Evolutionary conservation across 805 yeast species (phyloP), one percentile per base, ranked within the genome.

Genomic region (Myxozyma vanderwaltii): DNA sequence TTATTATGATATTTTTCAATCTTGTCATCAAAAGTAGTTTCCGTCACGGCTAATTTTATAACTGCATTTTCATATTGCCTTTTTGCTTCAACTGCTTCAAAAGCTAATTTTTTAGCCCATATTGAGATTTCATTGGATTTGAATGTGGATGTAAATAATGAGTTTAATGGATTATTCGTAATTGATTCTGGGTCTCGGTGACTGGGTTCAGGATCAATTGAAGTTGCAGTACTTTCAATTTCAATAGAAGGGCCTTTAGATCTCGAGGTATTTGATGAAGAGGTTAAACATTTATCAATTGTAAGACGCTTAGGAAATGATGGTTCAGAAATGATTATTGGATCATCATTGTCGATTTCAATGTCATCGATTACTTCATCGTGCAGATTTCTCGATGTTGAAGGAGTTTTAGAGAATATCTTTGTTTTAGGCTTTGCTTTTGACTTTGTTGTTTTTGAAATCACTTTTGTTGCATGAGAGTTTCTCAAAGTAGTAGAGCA

Each of bases 101-200:
- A 45, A 4, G 58, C 54, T 23, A 60, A 55, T 26, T 49, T 51
- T 40, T 56, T 51, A 13, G 61, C 58, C 60, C 58, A 51, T 2
- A 48, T 27, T 6, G 45, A 36, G 17, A 40, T 15, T n/a, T 49
- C 58, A 21, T 47, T 48, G 36, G 51, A 24, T 26, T 15, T 45
- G 23, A 19, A 33, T 15, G 52, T 36, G 4, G 27, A n/a, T 10
- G 44, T 3, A 15, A 38, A 38, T 23, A 49, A 29, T 10, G 43
- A 12, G 24, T 26, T 35, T 2, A 27, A 26, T 8, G 17, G 17
- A 21, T 17, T 29, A 31, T 27, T 26, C 8, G 24, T 19, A 13
- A 17, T 13, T 15, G 33, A 24, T 15, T 21, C n/a, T 2, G 26
- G n/a, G 5, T 15, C 17, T 19, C 31, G 27, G 13, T 47, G 51